These are phyloP conservation scores for Fusarium staphyleae DNA, from an alignment of 2,329 filamentous ascomycete genomes.

Conservation along the genomic window DNA sequence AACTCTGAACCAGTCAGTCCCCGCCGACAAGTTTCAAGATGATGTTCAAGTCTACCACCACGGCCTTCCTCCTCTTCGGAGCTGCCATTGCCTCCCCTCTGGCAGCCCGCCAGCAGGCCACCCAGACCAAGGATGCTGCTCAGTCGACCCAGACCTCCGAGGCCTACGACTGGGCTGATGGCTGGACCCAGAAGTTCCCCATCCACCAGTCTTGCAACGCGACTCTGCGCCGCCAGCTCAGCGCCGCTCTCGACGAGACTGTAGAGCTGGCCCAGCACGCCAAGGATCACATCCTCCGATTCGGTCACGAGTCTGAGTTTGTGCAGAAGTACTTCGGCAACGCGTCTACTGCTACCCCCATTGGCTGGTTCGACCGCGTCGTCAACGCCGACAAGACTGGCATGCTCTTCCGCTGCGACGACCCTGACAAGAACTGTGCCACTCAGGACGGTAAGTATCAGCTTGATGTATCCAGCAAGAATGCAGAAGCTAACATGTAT, in stretches of 20 bases:
- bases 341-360: conserved; percentile 61
- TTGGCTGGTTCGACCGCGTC: conserved; percentile 69
- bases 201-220: conserved; percentile 73
- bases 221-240: conserved; percentile 64
- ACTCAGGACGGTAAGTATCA: conserved; percentile 51
- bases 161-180: conserved; percentile 45
- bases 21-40: conserved; percentile 27
- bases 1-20: conserved; percentile 7
- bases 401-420: conserved; percentile 72
- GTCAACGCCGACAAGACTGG: conserved; percentile 62
- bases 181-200: conserved; percentile 48
- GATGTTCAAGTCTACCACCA: conserved; percentile 39
- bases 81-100: conserved; percentile 43
- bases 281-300: conserved; percentile 65
- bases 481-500: background rate
- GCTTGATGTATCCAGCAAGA: fast-evolving
- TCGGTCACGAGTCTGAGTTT: conserved; percentile 63
- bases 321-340: conserved; percentile 73
- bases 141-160: conserved; percentile 29
- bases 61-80: conserved; percentile 38
- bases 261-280: conserved; percentile 66
- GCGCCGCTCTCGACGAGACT: conserved; percentile 64
- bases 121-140: conserved; percentile 26
- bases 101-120: conserved; percentile 36
- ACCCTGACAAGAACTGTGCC: conserved; percentile 70